Evolutionary conservation across 345 rosid species (phyloP).

Genomic region (Linum tenue): DNA sequence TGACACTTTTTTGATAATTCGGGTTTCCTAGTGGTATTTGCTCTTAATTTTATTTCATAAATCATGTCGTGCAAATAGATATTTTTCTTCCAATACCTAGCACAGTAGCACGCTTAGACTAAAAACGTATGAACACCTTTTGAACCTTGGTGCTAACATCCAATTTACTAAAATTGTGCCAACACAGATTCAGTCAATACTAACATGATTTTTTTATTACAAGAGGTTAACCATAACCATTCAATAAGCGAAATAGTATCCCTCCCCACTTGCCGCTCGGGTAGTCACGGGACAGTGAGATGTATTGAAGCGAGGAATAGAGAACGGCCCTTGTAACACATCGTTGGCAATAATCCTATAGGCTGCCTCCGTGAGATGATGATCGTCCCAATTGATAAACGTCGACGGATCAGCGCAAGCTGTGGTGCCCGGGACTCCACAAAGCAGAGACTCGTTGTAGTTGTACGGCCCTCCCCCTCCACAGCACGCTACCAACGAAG

Average conservation of each 20-base stretch:
- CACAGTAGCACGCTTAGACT: too few species aligned
- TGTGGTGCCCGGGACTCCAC: constrained; percentile 43
- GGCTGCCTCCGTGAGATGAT: constrained; percentile 67
- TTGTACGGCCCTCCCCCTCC: constrained; percentile 64
- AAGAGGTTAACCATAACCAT: not conserved
- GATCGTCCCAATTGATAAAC: constrained; percentile 57
- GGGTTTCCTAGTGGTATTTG: too few species aligned
- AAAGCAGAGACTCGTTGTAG: constrained; percentile 35
- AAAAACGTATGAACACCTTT: too few species aligned
- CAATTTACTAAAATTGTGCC: too few species aligned
- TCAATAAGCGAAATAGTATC: not conserved
- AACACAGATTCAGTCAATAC: too few species aligned
- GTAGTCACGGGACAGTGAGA: not conserved
- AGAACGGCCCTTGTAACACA: constrained; percentile 29
- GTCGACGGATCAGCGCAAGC: constrained; percentile 37
- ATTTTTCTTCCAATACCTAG: too few species aligned
- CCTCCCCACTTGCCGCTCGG: not conserved
- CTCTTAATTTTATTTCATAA: too few species aligned
- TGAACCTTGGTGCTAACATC: too few species aligned
- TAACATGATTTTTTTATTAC: too few species aligned
- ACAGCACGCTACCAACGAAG: constrained; percentile 42
- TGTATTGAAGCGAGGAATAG: constrained; percentile 19
- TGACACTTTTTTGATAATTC: too few species aligned
- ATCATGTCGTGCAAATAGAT: too few species aligned
- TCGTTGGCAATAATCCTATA: constrained; percentile 38